phyloP scores from a whole-genome alignment of 1,139 yeast genomes.

The Geotrichum candidum region DNA sequence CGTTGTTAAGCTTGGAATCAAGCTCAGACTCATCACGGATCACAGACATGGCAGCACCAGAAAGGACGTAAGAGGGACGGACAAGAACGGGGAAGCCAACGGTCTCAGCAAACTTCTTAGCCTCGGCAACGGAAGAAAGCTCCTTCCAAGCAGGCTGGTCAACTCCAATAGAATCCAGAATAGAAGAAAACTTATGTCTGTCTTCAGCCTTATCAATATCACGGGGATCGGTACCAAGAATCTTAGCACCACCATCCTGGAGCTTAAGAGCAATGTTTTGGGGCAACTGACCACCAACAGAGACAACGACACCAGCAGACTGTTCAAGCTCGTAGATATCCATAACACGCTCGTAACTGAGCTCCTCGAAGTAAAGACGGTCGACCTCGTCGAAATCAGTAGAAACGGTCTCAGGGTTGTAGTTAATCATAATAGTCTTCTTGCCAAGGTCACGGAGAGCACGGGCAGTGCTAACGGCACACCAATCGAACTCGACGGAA shows the following conservation, averaged over 20 bases:
- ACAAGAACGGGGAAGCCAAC: slow-evolving; percentile 94
- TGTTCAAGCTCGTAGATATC: slow-evolving; percentile 93
- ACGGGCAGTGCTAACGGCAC: slow-evolving; percentile 93
- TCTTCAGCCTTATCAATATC: slow-evolving; percentile 98
- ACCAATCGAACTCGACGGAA: slow-evolving; percentile 93
- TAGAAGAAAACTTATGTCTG: slow-evolving; percentile 95
- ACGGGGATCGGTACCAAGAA: slow-evolving; percentile 95
- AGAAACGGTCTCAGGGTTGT: slow-evolving; percentile 97
- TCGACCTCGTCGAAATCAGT: slow-evolving; percentile 99
- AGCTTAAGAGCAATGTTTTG: slow-evolving; percentile 92
- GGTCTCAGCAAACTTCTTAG: slow-evolving; percentile 84
- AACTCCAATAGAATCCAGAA: slow-evolving; percentile 93
- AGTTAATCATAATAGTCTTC: slow-evolving; percentile 95
- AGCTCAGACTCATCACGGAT: slow-evolving; percentile 87
- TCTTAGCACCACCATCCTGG: slow-evolving; percentile 91
- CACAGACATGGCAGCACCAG: slow-evolving; percentile 99
- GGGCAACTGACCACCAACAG: slow-evolving; percentile 99
- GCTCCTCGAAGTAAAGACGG: slow-evolving; percentile 91
- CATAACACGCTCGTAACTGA: slow-evolving; percentile 88
- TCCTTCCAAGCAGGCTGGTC: slow-evolving; percentile 99
- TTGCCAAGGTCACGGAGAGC: slow-evolving; percentile 81
- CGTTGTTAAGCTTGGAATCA: slow-evolving; percentile 82
- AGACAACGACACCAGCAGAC: slow-evolving; percentile 86
- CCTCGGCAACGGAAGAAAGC: slow-evolving; percentile 87
- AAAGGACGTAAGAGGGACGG: slow-evolving; percentile 93